Evolutionary conservation across 2,329 filamentous ascomycete genomes (phyloP).

Genomic region (Curvularia verruculosa): DNA sequence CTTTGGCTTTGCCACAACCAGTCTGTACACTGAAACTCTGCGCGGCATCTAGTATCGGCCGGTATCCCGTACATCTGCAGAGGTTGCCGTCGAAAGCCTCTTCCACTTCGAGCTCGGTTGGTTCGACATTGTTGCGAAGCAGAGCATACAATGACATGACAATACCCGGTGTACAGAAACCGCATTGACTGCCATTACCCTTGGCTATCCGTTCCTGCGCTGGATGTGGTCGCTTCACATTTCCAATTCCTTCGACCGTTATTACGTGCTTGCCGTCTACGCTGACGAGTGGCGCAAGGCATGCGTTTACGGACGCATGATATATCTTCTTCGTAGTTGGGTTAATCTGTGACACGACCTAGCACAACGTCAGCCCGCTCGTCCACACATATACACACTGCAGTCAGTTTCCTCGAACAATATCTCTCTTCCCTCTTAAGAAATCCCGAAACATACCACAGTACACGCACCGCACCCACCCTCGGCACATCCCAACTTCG

Average conservation of each 20-base stretch:
- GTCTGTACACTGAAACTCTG: constrained; percentile 77
- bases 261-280: constrained; percentile 98
- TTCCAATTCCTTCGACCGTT: constrained; percentile 94
- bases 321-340: constrained; percentile 92
- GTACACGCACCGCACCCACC: constrained; percentile 97
- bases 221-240: constrained; percentile 83
- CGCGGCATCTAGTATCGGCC: constrained; percentile 91
- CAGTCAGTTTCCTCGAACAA: not conserved
- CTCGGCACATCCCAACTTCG: constrained; percentile 95
- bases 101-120: constrained; percentile 83
- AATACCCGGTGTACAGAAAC: constrained; percentile 96
- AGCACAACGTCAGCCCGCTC: constrained; percentile 12
- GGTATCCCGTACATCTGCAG: constrained; percentile 93
- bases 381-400: not conserved
- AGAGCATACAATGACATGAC: constrained; percentile 97
- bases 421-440: not conserved
- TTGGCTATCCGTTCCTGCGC: constrained; percentile 89
- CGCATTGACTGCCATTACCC: constrained; percentile 89
- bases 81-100: constrained; percentile 97
- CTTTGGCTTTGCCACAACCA: constrained; percentile 61
- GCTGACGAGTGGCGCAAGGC: constrained; percentile 87
- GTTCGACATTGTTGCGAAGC: constrained; percentile 79
- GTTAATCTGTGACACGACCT: constrained; percentile 88
- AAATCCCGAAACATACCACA: constrained; percentile 62
- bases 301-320: constrained; percentile 96